phyloP scores from a whole-genome alignment of 2,329 filamentous ascomycete species.

The Parafenestella ontariensis region DNA sequence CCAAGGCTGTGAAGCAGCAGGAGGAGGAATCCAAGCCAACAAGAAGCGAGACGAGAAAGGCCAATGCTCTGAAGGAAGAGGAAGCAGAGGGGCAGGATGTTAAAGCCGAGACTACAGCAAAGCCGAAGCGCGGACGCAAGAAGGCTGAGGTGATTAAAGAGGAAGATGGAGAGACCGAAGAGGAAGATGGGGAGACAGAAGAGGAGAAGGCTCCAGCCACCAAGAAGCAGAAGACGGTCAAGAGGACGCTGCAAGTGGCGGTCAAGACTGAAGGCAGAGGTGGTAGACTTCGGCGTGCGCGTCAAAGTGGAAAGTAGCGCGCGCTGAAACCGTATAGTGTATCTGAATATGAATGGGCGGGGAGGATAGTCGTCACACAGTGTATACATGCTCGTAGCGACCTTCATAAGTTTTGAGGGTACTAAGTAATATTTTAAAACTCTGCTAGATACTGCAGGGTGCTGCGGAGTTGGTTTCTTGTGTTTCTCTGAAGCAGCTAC shows the following conservation, averaged over 20 bases:
- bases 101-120: slow-evolving; percentile 36
- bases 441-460: too few relatives aligned
- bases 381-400: too few relatives aligned
- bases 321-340: background rate
- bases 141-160: too few relatives aligned
- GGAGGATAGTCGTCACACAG: too few relatives aligned
- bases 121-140: too few relatives aligned
- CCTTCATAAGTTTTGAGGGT: too few relatives aligned
- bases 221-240: slow-evolving; percentile 38
- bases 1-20: slow-evolving; percentile 31
- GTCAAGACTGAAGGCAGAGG: slow-evolving; percentile 20
- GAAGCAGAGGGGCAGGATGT: slow-evolving; percentile 19
- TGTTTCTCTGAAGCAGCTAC: too few relatives aligned
- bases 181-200: too few relatives aligned
- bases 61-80: too few relatives aligned
- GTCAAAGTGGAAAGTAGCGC: slow-evolving; percentile 17
- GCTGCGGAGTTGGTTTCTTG: too few relatives aligned
- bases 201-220: slow-evolving; percentile 19
- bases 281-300: slow-evolving; percentile 33
- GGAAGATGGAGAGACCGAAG: too few relatives aligned
- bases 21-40: slow-evolving; percentile 30
- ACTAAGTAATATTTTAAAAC: too few relatives aligned
- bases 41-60: slow-evolving; percentile 28
- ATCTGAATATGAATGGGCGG: background rate
- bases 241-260: slow-evolving; percentile 14